Percentiles rank a stretch among this genome's conserved stretches.
These are phyloP conservation scores for Hortiboletus flavorubellus DNA, from an alignment of 768 basidiomycete species.

Conservation along the genomic window DNA sequence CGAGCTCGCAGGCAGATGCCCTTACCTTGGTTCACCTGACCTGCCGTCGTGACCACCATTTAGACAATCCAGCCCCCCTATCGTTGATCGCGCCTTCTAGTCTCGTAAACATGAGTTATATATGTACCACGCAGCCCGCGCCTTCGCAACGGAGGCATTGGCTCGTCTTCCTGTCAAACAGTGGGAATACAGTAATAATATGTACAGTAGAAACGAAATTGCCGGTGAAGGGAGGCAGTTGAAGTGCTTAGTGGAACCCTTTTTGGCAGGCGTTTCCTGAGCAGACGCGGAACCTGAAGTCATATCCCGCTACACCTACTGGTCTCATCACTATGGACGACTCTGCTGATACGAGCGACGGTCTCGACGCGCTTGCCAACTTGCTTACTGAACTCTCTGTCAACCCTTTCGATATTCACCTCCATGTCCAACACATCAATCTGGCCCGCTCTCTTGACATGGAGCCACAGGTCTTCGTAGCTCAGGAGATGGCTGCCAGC, in stretches of 20 bases:
- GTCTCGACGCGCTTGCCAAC: constrained; percentile 61
- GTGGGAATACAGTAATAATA: too few species aligned
- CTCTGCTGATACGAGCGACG: constrained; percentile 31
- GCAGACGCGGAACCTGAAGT: background rate
- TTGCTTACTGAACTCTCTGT: constrained; percentile 56
- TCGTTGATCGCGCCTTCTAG: background rate
- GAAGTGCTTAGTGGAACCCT: background rate
- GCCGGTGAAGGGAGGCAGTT: background rate
- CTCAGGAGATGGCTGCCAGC: constrained; percentile 63
- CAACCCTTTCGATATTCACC: constrained; percentile 56
- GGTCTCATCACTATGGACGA: constrained; percentile 45
- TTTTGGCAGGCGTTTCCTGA: constrained; percentile 6
- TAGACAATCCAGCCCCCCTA: background rate
- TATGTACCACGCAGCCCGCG: too few species aligned
- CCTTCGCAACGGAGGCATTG: background rate
- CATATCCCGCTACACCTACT: background rate
- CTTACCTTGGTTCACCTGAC: background rate
- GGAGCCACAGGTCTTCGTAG: constrained; percentile 56
- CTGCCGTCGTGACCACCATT: background rate
- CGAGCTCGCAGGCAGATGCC: too few species aligned
- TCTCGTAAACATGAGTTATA: background rate
- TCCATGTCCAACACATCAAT: constrained; percentile 67
- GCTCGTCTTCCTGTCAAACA: background rate
- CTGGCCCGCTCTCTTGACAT: constrained; percentile 55
- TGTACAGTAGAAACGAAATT: background rate